These are phyloP conservation scores for Glutinoglossum americanum DNA, from an alignment of 495 filamentous ascomycete species.

Conservation along the genomic window DNA sequence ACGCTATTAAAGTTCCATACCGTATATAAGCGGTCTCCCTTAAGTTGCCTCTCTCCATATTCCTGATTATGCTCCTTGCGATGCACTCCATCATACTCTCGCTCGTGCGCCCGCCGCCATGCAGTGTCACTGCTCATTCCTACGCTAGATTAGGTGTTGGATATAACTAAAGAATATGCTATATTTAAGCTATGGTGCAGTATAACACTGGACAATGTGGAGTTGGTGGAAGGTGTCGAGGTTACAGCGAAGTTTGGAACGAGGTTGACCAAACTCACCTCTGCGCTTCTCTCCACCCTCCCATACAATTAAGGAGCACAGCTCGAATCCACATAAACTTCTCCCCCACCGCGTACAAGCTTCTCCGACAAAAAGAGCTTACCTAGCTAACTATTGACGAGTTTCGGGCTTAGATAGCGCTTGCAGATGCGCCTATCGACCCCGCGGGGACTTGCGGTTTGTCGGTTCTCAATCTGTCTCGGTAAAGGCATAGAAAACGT, in stretches of 20 bases:
- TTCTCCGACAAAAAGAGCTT: background rate
- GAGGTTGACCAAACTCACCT: background rate
- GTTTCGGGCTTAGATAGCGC: background rate
- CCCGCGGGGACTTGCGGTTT: background rate
- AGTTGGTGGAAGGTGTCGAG: background rate
- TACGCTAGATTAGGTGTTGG: background rate
- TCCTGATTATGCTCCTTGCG: background rate
- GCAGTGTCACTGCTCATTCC: slow-evolving; percentile 1
- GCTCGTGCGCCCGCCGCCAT: background rate
- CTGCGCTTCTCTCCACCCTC: background rate
- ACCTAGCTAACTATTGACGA: background rate
- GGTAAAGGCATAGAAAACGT: background rate
- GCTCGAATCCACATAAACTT: background rate
- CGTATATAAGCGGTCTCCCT: background rate
- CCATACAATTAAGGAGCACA: background rate
- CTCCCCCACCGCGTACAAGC: background rate
- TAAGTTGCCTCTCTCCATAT: background rate
- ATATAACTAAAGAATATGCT: background rate
- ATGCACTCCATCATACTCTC: background rate
- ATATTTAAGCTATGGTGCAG: background rate
- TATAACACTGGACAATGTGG: background rate
- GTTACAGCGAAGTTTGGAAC: background rate
- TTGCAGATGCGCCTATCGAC: background rate
- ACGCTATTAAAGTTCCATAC: background rate
- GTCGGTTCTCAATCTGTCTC: background rate